These are phyloP conservation scores for Penicillium roqueforti DNA, from an alignment of 495 filamentous ascomycete species.

Conservation along the genomic window DNA sequence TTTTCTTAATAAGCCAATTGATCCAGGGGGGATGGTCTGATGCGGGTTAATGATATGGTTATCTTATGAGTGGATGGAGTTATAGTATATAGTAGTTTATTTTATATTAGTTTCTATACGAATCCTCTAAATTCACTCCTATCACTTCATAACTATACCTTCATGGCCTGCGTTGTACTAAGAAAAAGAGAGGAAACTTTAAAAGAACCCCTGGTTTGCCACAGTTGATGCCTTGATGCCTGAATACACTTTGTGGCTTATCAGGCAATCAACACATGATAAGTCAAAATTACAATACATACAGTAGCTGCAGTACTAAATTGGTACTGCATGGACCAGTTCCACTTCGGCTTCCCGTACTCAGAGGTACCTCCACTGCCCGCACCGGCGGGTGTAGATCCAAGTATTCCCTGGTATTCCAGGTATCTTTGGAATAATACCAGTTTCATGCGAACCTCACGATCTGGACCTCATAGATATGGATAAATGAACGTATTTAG, in stretches of 20 bases:
- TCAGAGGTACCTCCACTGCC: conserved; percentile 12
- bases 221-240: conserved; percentile 2
- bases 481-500: neutral
- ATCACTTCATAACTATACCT: too few relatives aligned
- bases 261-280: neutral
- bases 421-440: neutral
- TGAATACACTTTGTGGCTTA: neutral
- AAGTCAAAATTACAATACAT: too few relatives aligned
- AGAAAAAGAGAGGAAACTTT: neutral
- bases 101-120: neutral
- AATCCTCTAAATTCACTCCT: too few relatives aligned
- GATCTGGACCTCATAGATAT: neutral
- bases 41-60: neutral
- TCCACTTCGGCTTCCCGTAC: conserved; percentile 7
- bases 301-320: neutral
- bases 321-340: conserved; percentile 2
- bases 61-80: neutral
- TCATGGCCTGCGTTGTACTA: neutral
- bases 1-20: conserved; percentile 19
- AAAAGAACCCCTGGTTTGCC: conserved; percentile 1
- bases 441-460: neutral
- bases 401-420: conserved; percentile 3
- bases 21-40: conserved; percentile 1
- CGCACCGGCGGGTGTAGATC: conserved; percentile 12
- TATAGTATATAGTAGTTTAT: neutral